These are phyloP conservation scores for Penicillium egyptiacum DNA, from an alignment of 495 filamentous ascomycete species.

Conservation along the genomic window DNA sequence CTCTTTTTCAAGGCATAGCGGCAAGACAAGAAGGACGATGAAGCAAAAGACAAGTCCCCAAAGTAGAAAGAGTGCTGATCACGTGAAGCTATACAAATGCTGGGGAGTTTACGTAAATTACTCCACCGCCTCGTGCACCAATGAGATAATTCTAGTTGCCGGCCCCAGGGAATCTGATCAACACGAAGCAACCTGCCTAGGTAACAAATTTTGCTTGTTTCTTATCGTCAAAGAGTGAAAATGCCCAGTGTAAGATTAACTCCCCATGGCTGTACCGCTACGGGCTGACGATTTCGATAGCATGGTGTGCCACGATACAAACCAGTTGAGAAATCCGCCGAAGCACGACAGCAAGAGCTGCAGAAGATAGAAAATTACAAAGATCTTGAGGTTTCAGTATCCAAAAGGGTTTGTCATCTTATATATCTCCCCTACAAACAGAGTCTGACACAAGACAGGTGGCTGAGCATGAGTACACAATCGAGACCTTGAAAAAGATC, in stretches of 20 bases:
- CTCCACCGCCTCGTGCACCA: not conserved
- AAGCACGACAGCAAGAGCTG: conserved; percentile 66
- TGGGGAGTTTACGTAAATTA: not conserved
- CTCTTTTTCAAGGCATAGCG: not conserved
- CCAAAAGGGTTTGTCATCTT: conserved; percentile 49
- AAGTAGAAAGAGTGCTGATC: conserved; percentile 12
- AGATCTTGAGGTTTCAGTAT: conserved; percentile 64
- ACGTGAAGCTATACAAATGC: conserved; percentile 5
- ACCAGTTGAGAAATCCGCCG: conserved; percentile 56
- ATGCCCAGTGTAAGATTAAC: conserved; percentile 53
- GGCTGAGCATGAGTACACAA: conserved; percentile 57
- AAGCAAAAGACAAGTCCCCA: conserved; percentile 3
- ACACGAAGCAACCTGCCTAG: not conserved
- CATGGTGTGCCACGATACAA: conserved; percentile 75
- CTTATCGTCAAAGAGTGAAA: conserved; percentile 1
- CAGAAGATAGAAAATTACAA: conserved; percentile 78
- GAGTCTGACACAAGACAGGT: conserved; percentile 41
- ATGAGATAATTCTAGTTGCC: not conserved
- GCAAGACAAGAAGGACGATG: not conserved
- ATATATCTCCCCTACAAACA: not conserved
- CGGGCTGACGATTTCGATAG: conserved; percentile 43
- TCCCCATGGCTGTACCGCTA: not conserved
- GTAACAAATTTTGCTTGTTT: not conserved
- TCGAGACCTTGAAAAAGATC: conserved; percentile 69
- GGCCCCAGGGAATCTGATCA: conserved; percentile 1